Evolutionary conservation across 768 basidiomycete species (phyloP), one percentile per base, ranked within the genome.

Genomic region (Termitomyces sp.): DNA sequence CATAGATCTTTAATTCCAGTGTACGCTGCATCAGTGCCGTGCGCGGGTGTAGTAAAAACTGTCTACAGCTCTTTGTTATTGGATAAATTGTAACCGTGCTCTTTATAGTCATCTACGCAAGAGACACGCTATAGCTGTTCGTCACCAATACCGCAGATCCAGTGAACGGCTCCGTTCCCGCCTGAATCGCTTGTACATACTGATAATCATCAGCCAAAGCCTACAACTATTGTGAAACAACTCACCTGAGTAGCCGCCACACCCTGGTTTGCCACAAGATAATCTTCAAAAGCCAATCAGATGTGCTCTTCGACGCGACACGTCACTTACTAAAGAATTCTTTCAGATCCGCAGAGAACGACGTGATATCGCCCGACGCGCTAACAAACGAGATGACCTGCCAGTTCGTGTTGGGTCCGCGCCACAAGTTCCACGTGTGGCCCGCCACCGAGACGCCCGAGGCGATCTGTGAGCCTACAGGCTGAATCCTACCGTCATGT

Each of bases 401-500:
- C 82, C 82, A 84, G 71, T 80, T 80, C 20, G 70, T 54, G 66
- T 82, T 82, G 3, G 81, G 77, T 22, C 83, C 82, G 49, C 67
- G 71, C 82, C 82, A 86, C 34, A 85, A 70, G 60, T 80, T 76
- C 84, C 84, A 86, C 2, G 76, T 76, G 66, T 81, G 72, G 37
- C 80, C 81, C 3, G 74, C 81, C 36, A 85, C 58, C 9, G 63
- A 63, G 36, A 78, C 73, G 31, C 69, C 76, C 9, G 77, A 75
- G 0, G 67, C 67, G 53, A 78, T 74, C 56, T 77, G 78, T 36
- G 77, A 78, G 37, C 84, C 83, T 33, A 84, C 77, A 44, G 83
- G 84, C 59, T 81, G 76, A 50, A 83, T 80, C n/a, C 83, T 83
- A 9, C 6, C n/a, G 3, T 1, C 24, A 9, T n/a, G 1, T 8